These are phyloP conservation scores for Melaleuca alternifolia DNA, from an alignment of 345 rosid species.

Conservation along the genomic window DNA sequence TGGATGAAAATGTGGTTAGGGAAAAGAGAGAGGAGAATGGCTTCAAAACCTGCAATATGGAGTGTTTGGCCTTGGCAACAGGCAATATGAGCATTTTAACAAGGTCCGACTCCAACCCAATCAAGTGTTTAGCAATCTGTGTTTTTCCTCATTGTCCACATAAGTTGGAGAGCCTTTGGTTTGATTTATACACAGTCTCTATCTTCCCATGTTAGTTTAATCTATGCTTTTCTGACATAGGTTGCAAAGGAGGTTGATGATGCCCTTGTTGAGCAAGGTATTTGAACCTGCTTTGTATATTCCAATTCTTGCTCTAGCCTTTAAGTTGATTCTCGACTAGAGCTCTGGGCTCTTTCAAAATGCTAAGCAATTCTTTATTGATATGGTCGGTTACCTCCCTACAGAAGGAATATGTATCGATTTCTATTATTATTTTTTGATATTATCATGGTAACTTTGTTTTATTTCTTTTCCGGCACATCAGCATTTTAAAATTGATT, in stretches of 20 bases:
- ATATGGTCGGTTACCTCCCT: background rate
- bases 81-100: slow-evolving; percentile 94
- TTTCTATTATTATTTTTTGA: background rate
- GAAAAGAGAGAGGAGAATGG: slow-evolving; percentile 65
- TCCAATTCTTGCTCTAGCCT: background rate
- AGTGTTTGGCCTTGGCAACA: slow-evolving; percentile 93
- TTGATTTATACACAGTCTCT: background rate
- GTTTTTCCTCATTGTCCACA: background rate
- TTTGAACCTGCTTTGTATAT: background rate
- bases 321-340: background rate
- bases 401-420: background rate
- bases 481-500: background rate
- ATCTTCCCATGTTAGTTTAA: background rate
- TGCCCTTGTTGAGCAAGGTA: slow-evolving; percentile 64
- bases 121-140: background rate
- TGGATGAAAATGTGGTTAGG: slow-evolving; percentile 25
- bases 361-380: background rate
- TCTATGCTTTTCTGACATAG: slow-evolving; percentile 20
- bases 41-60: slow-evolving; percentile 62
- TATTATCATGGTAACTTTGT: background rate
- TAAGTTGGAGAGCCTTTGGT: background rate
- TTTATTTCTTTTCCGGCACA: background rate
- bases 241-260: slow-evolving; percentile 81
- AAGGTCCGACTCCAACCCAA: slow-evolving; percentile 31
- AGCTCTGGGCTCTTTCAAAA: background rate